These are phyloP conservation scores for Pueraria montana DNA, from an alignment of 306 rosid genomes.

Conservation along the genomic window DNA sequence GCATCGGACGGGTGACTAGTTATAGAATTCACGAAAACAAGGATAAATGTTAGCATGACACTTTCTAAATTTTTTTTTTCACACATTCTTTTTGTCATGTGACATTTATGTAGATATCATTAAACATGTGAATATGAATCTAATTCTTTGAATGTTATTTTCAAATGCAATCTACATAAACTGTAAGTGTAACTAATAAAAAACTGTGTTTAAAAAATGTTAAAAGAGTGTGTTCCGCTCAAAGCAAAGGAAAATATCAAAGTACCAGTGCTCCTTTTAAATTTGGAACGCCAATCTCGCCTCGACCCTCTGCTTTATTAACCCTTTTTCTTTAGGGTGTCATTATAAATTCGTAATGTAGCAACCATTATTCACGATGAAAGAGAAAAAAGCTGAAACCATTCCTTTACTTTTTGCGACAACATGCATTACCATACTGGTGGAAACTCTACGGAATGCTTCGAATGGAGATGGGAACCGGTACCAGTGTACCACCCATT, in stretches of 20 bases:
- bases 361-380: constrained; percentile 20
- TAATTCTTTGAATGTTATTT: too few relatives aligned
- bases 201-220: background rate
- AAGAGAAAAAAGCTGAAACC: constrained; percentile 48
- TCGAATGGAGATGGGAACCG: constrained; percentile 18
- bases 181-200: too few relatives aligned
- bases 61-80: too few relatives aligned
- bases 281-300: constrained; percentile 70
- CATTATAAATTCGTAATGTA: constrained; percentile 37
- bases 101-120: too few relatives aligned
- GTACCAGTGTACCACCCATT: constrained; percentile 14
- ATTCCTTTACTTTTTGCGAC: constrained; percentile 63
- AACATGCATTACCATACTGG: constrained; percentile 45
- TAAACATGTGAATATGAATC: too few relatives aligned
- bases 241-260: too few relatives aligned
- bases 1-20: background rate
- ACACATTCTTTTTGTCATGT: too few relatives aligned
- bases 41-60: too few relatives aligned
- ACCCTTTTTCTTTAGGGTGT: constrained; percentile 38
- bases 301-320: constrained; percentile 37
- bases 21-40: background rate
- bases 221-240: background rate
- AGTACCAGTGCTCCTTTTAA: background rate
- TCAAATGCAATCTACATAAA: too few relatives aligned
- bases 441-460: constrained; percentile 40